Percentiles rank a stretch among this genome's conserved stretches.
phyloP scores from a whole-genome alignment of 2,329 filamentous ascomycete species.

The Beauveria scarabaeidicola region DNA sequence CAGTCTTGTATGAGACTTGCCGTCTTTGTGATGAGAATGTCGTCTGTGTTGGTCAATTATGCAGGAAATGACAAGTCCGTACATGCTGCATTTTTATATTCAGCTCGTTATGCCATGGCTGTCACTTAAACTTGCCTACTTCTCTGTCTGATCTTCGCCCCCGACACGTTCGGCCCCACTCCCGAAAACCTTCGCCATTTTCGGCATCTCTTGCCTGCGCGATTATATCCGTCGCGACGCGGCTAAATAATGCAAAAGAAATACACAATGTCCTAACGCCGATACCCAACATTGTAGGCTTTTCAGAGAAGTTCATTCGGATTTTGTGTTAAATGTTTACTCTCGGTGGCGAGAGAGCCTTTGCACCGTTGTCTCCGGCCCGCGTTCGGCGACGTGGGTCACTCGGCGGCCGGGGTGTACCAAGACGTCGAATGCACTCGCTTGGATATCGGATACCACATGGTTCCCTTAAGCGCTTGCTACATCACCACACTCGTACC shows the following conservation, averaged over 20 bases:
- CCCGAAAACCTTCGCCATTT: conserved; percentile 3
- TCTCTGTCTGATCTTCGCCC: background rate
- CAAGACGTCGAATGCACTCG: no score
- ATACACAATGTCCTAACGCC: background rate
- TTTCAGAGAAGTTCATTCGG: background rate
- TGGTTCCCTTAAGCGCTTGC: no score
- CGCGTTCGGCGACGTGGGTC: background rate
- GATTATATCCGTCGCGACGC: conserved; percentile 8
- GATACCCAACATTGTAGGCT: background rate
- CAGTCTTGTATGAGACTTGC: background rate
- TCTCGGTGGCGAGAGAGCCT: background rate
- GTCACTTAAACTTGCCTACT: background rate
- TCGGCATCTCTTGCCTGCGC: background rate
- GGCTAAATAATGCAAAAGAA: background rate
- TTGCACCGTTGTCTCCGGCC: background rate
- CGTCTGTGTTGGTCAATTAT: background rate
- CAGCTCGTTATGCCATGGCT: background rate
- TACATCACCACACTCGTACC: no score
- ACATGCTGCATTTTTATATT: background rate
- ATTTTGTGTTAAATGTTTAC: background rate
- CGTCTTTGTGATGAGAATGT: background rate
- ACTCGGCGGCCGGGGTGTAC: no score
- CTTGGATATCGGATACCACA: no score
- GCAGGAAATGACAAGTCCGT: background rate
- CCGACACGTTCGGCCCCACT: background rate